Evolutionary conservation across 2,329 filamentous ascomycete genomes (phyloP), one percentile per base, ranked within the genome.

Genomic region (Penicillium rolfsii): DNA sequence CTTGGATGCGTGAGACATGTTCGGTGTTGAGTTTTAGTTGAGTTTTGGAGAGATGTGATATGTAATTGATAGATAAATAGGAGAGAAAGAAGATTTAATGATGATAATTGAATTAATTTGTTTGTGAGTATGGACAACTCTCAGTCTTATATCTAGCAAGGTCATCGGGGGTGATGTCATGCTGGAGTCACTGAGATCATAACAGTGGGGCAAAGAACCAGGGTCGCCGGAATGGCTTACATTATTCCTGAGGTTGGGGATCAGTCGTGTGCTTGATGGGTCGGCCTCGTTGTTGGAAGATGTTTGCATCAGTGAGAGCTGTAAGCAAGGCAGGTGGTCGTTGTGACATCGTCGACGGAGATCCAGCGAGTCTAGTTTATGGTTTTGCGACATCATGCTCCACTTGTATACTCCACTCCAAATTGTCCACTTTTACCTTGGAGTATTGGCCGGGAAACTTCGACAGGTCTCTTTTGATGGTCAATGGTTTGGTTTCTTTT

Each of bases 151-250:
- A 69, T 53, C 59, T 61, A 48, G 49, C 41, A 33, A 49, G 59
- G 22, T 5, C 14, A 48, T 30, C 11, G 45, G 40, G 36, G 38
- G 64, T 71, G 69, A 71, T 70, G 68, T 71, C 69, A 71, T 67
- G 50, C 43, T 65, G 61, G 63, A 69, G 67, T 70, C 64, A 67
- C 66, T 70, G 69, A 70, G 63, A 69, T 70, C 68, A 70, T 70
- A 64, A 12, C 38, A 55, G 66, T 70, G 64, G 67, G 67, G 58
- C 67, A 26, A 48, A 52, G 38, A 6, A 5, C 58, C 58, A 57
- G 52, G 59, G 48, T 59, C 55, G 46, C 33, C 36, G 57, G 59
- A 59, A 64, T 46, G 57, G 38, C 58, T 24, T 60, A 26, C 38
- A 46, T 52, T 40, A 46, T 50, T 40, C 30, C 33, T 52, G 19